Evolutionary conservation across 495 filamentous ascomycete genomes (phyloP), one percentile per base, ranked within the genome.

Genomic region (Aspergillus affinis): DNA sequence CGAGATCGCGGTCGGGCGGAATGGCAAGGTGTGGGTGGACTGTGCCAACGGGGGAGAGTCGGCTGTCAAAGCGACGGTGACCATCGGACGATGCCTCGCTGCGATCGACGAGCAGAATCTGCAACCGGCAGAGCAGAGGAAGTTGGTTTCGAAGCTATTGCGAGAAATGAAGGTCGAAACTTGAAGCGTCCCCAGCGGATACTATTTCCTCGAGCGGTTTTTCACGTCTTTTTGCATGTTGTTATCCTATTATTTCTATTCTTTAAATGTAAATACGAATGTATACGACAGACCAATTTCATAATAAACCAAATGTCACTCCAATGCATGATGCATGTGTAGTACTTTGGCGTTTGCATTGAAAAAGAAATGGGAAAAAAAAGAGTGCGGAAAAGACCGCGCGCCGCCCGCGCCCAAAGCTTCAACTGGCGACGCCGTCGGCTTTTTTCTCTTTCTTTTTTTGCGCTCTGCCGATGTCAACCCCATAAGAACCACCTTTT

Each of bases 1-100:
- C 74, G 94, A 98, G 79, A 87, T 94, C 59, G 94, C 94, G 4
- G 91, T 97, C 26, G 95, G 95, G 21, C 86, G 93, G 70, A 98
- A 98, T 72, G 94, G 94, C 20, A 89, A 84, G 76, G 83, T 97
- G 41, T 97, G 94, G 94, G 88, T 98, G 18, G 84, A 91, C 63
- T 83, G 79, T 59, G 75, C 77, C 2, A 84, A 87, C 51, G 88
- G 86, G 15, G 87, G 80, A 50, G 75, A 78, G n/a, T 60, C 57
- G 57, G 71, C 75, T 12, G 72, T 88, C 26, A 82, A 78, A 71
- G 83, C 78, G 60, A 92, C 90, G 9, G 67, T 97, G 52, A 79
- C 84, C 6, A 87, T 97, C 57, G 93, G 93, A n/a, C 83, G 86
- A 62, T 91, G 91, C 59, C 74, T 98, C 55, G 81, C 81, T 68